Base-by-base conservation (phyloP, 2,329 filamentous ascomycete genomes). In the Aspergillus intermedius region DNA sequence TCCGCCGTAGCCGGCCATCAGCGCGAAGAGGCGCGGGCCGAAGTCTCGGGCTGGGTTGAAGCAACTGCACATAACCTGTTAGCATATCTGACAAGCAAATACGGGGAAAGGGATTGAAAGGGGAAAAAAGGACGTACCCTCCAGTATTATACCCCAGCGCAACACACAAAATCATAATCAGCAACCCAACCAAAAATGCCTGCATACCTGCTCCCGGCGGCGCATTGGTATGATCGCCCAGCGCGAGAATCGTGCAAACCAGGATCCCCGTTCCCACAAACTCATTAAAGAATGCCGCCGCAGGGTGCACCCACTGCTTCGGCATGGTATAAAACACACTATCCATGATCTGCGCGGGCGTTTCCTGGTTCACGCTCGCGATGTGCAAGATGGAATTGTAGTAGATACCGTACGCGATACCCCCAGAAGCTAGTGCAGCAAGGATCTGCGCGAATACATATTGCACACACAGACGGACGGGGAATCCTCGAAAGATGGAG, bases 191-290 rank as follows among this genome's bases (percentile, higher is more conserved):
- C 15, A 56, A 55, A 13, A 71, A 68, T 0, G 67, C 60, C 25
- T 67, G 62, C 68, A 68, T 70, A 50, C 68, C 68, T 8, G 70
- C 70, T 1, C 72, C 71, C 1, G 72, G 72, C 2, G 73, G 72
- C 0, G 69, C 65, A 47, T 75, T 75, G 9, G 62, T 61, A 39
- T 74, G 69, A 44, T 74, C 73, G 13, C 71, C 67, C 39, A 71
- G 49, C 0, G 68, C 68, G 10, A 71, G 51, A 21, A 71, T 61
- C 1, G 58, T 60, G 3, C 64, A 59, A 6, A 63, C 51, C 5
- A 64, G 40, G 3, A 68, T 64, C 1, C 60, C 66, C 7, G 63
- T 63, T 1, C 60, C 65, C 1, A 67, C 49, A 28, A 70, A 69
- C 43, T 71, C 68, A 4, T 60, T 67, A 42, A 70, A 69, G 40